Evolutionary conservation across 2,329 filamentous ascomycete species (phyloP), one percentile per base, ranked within the genome.

Genomic region (Juglanconis oblonga): DNA sequence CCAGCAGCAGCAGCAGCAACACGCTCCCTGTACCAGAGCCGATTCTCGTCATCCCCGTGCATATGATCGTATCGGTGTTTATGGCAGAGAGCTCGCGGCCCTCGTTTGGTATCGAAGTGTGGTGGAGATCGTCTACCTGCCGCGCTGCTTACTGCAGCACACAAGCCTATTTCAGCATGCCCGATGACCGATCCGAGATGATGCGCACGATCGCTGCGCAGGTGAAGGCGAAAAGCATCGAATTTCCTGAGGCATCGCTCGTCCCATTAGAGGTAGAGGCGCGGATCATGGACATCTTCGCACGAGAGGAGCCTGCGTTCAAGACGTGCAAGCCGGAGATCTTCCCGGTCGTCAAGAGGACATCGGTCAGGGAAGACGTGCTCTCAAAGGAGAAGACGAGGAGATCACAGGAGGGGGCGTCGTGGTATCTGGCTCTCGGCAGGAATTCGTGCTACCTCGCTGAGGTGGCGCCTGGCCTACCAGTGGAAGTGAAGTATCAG

Each of bases 361-460:
- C 76, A 2, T 71, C 76, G 6, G 79, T 76, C 1, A 62, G 67
- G 33, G 67, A 62, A 51, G 67, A 68, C 24, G 68, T 71, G 51
- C 68, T 69, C 31, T 68, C 75, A 17, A 79, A 77, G 64, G 76
- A 76, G 47, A 70, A 79, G 36, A 67, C 72, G 1, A 79, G 79
- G 57, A 82, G 81, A 65, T 70, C 72, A 33, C 73, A 75, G 24
- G 82, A 84, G 33, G 73, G 75, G n/a, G 74, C 79, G 1, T 81
- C 81, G 0, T 84, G 80, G 61, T 86, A 82, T 65, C 72, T 86
- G 31, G 79, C 80, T 3, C 76, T 85, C 32, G 82, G 80, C 29
- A 77, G 81, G 33, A 80, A 82, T 62, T 76, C 81, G 61, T 81
- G 81, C 62, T 77, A 82, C 65, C 73, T 84, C 4, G 72, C 81